Evolutionary conservation across 768 basidiomycete species (phyloP), one percentile per base, ranked within the genome.

Genomic region (Boletus patriciae): DNA sequence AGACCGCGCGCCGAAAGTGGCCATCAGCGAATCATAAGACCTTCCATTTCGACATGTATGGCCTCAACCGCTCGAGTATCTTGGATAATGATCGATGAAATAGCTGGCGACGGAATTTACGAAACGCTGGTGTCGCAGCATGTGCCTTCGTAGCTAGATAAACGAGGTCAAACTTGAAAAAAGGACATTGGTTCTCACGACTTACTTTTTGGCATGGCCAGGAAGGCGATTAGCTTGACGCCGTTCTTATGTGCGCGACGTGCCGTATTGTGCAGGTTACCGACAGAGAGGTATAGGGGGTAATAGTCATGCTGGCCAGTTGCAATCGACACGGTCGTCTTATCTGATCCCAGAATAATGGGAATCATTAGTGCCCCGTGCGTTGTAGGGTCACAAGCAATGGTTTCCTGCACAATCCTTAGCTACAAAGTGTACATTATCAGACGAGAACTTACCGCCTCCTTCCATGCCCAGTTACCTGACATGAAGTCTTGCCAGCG

Each of bases 131-230:
- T 10, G 25, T 45, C 1, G 12, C 25, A 0, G 52, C 25, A 21
- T 53, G 36, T 7, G 2, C 33, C 36, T 53, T 53, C 8, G 8
- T 34, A 34, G 33, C 33, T 34, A 34, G 33, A 34, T 34, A 34
- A 34, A 34, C 6, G 9, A 29, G 25, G 25, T 25, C 25, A 25
- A 25, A 25, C 25, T 25, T 29, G 9, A 29, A 8, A 29, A 29
- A 29, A 29, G 33, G 11, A 34, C 10, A 29, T 29, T 34, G 12
- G 4, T 4, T 34, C 33, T 13, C 2, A 13, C 12, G 12, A 54
- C 58, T 3, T 43, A 60, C 61, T 43, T 44, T 59, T 62, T 0
- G 48, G 52, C 13, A 46, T 55, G 1, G 52, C 58, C 0, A 56
- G 19, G 9, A 62, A 62, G 0, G 5, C 34, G 12, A 62, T 54